Conservation (phyloP, 306 rosid genomes). For the Medicago arabica region DNA sequence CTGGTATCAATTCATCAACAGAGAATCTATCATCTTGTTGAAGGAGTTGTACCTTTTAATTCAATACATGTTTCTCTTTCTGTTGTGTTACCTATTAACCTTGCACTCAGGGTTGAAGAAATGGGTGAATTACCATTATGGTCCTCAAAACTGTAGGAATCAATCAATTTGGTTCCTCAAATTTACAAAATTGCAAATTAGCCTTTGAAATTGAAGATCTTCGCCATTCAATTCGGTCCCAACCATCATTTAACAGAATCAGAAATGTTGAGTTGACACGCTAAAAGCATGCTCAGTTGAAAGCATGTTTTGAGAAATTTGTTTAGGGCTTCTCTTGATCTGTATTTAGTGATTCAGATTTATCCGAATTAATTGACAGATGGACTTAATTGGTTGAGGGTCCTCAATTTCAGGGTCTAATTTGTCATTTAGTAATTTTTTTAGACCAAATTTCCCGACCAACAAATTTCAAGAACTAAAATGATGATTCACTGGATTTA, state of each 20-base stretch:
- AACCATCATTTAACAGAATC: not conserved
- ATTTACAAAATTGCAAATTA: not conserved
- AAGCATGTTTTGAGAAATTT: not conserved
- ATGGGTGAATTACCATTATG: not conserved
- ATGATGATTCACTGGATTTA: constrained; percentile 2
- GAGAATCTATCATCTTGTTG: not conserved
- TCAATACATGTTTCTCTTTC: not conserved
- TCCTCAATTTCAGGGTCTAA: not conserved
- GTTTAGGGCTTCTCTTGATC: not conserved
- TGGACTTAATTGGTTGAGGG: not conserved
- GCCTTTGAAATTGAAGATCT: not conserved
- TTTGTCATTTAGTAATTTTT: not conserved
- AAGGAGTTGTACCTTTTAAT: not conserved
- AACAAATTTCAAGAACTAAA: not conserved
- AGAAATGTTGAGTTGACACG: not conserved
- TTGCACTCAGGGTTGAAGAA: not conserved
- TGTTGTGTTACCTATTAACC: not conserved
- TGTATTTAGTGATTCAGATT: not conserved
- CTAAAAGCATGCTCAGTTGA: not conserved
- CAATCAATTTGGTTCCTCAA: not conserved
- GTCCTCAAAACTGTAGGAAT: not conserved
- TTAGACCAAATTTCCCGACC: not conserved
- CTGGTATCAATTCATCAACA: not conserved
- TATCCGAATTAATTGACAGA: not conserved
- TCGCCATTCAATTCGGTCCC: not conserved